Percentiles rank a stretch among this genome's conserved stretches.
Evolutionary conservation across 805 yeast genomes (phyloP).

Genomic region (Komagataella mondaviorum): DNA sequence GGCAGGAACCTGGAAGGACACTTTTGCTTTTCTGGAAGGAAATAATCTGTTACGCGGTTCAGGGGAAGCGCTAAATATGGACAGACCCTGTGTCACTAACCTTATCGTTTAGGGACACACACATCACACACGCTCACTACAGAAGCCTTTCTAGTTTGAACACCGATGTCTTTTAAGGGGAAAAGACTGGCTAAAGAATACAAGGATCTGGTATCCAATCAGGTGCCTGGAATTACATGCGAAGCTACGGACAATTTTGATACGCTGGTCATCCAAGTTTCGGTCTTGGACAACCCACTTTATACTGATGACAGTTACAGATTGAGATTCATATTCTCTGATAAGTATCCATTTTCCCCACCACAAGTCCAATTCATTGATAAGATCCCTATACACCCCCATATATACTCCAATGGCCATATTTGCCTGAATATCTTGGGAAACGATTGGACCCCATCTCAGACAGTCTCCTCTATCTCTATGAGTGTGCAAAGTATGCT

Average conservation of each 20-base stretch:
- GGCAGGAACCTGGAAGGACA: neutral
- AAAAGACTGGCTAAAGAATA: neutral
- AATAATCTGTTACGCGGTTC: neutral
- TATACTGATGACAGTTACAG: conserved; percentile 24
- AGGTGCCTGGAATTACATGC: neutral
- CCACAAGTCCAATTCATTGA: conserved; percentile 44
- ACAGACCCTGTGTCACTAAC: neutral
- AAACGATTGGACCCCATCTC: conserved; percentile 55
- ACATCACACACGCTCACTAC: neutral
- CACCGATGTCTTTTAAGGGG: neutral
- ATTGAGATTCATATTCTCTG: conserved; percentile 26
- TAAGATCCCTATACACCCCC: conserved; percentile 58
- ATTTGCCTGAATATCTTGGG: conserved; percentile 61
- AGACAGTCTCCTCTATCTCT: conserved; percentile 30
- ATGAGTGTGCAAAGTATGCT: conserved; percentile 58
- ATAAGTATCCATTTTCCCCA: conserved; percentile 41
- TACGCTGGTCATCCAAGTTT: conserved; percentile 22
- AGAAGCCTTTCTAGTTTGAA: neutral
- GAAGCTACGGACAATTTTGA: conserved; percentile 1
- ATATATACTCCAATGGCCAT: conserved; percentile 64
- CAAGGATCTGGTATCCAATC: neutral
- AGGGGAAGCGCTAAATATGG: neutral
- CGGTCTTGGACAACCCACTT: conserved; percentile 20
- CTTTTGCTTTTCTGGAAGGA: neutral
- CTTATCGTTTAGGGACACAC: neutral